Base-by-base conservation (phyloP, 2,329 filamentous ascomycete species). In the Fusarium citri region DNA sequence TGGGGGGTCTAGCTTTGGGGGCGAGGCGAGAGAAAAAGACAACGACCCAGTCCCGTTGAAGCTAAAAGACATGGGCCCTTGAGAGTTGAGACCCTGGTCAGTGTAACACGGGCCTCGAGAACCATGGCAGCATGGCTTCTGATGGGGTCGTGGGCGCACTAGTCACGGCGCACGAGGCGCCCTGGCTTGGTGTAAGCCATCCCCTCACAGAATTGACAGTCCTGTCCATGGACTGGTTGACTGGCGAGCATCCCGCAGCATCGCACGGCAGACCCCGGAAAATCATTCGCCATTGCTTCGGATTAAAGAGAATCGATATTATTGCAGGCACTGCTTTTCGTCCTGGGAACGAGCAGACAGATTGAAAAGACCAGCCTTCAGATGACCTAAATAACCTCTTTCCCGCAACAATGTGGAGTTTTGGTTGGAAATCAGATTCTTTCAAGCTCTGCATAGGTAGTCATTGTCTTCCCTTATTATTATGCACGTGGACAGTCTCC, bases 121-220 rank as follows among this genome's bases (percentile, higher is more conserved):
- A 58, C 72, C 69, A 70, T 66, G 61, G 50, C 46, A 58, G 70
- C 70, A 70, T 66, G 61, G 50, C 49, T 30, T 69, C 49, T 49
- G 54, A 72, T 65, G 61, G 72, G 55, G 51, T 66, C 26, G 66
- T 68, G 56, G 55, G 64, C 42, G 51, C 71, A 57, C 72, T 75
- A 75, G 71, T 72, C 51, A 66, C 65, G 65, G 64, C 64, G 75
- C 76, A 77, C 76, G 76, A 77, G 76, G 76, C 71, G 66, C 73
- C 76, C 76, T 70, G 73, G 76, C 69, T 71, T 63, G 54, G 66
- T 68, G 50, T 60, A 73, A 70, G 69, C 74, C 67, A 71, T 49
- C 73, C 64, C 60, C 61, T 68, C 64, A 69, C 65, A 64, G 46
- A 40, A 64, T 62, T 62, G 55, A 26, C 61, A 65, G 66, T 71